Base-by-base conservation (phyloP, 352 stramenopile genomes). In the Saprolegnia parasitica region DNA sequence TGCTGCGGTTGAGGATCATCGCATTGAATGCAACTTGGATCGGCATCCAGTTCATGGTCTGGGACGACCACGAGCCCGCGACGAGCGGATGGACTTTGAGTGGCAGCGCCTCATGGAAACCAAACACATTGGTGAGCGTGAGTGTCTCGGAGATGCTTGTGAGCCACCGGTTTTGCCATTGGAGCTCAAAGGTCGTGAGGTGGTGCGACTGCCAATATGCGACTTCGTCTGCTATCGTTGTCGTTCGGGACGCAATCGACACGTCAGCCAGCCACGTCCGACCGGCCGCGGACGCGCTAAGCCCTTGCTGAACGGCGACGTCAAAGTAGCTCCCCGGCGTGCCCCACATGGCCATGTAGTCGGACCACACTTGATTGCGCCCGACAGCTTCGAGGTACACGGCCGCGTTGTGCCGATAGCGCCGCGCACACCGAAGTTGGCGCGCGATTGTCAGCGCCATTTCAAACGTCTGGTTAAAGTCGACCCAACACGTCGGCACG, bases 321-420 rank as follows among this genome's bases (percentile, higher is more conserved):
- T 21, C 11, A 20, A 67, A 67, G 26, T 42, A 56, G 5, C 26
- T 50, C 4, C 39, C 37, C 5, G 6, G 5, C 21, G n/a, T 32
- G 47, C 60, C 40, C 39, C 37, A 67, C 9, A n/a, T 45, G n/a
- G 3, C 9, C 13, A 56, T 56, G 29, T 37, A 67, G 5, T 54
- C 47, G 13, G 56, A 20, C 60, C 60, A 67, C 6, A 29, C 37
- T 24, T 40, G 13, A 26, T 67, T 67, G 60, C 60, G 60, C n/a
- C 56, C 35, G 4, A 67, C 29, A 4, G 60, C 23, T 56, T 67
- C 60, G 35, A 67, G 56, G 60, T 67, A 67, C 16, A 67, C 29
- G 40, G 37, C 60, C 3, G 35, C 60, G 60, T 67, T 56, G 60
- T 47, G 11, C 45, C 6, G 9, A 32, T 56, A 67, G 21, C 16